Percentiles rank a stretch among this genome's conserved stretches.
phyloP scores from a whole-genome alignment of 1,139 yeast species.

The Kodamaea fungicola region DNA sequence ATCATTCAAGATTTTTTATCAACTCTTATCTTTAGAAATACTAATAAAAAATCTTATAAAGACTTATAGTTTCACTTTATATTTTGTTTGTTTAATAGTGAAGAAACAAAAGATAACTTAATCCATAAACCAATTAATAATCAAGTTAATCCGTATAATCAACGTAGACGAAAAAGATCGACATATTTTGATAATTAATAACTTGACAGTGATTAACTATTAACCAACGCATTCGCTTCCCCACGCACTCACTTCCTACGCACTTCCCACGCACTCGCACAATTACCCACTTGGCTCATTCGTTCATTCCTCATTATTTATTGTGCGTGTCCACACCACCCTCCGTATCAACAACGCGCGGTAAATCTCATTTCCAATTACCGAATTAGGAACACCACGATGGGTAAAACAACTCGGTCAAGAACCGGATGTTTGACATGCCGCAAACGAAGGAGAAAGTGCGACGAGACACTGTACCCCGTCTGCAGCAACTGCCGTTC shows the following conservation, averaged over 20 bases:
- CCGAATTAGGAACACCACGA: conserved; percentile 22
- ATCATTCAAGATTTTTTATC: too few relatives aligned
- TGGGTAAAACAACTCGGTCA: conserved; percentile 20
- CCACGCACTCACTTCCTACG: neutral
- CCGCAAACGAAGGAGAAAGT: conserved; percentile 37
- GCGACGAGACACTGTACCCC: conserved; percentile 39
- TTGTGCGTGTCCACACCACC: conserved; percentile 1
- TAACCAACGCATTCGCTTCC: neutral
- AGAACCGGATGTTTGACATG: conserved; percentile 42
- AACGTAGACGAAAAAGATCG: too few relatives aligned
- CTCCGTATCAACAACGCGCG: conserved; percentile 22
- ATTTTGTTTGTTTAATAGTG: too few relatives aligned
- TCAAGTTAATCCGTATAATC: too few relatives aligned
- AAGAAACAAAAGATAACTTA: too few relatives aligned
- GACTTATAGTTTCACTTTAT: too few relatives aligned
- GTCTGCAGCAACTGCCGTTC: conserved; percentile 28
- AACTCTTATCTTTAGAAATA: too few relatives aligned
- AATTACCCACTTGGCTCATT: neutral
- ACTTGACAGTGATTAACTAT: too few relatives aligned
- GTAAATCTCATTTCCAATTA: conserved; percentile 27
- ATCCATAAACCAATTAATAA: too few relatives aligned
- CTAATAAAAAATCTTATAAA: too few relatives aligned
- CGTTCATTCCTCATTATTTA: neutral
- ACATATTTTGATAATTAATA: too few relatives aligned
- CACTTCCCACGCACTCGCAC: neutral